Conservation (phyloP, 306 rosid genomes). For the Trifolium fragiferum region DNA sequence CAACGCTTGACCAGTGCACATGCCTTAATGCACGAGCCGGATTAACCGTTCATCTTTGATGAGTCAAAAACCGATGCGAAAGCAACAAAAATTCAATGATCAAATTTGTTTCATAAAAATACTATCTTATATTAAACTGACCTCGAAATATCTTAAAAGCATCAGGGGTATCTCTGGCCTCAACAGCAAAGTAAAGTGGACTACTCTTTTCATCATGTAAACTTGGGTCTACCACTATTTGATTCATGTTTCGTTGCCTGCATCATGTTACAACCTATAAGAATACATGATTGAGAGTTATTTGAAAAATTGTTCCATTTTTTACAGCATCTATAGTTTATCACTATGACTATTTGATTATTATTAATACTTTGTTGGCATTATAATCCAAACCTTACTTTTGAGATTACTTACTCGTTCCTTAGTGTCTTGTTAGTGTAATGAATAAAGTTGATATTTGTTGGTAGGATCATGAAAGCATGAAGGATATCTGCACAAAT, state of each 20-base stretch:
- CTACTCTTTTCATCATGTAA: constrained; percentile 50
- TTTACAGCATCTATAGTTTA: constrained; percentile 5
- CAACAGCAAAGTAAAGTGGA: constrained; percentile 68
- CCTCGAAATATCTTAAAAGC: constrained; percentile 67
- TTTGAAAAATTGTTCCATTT: constrained; percentile 2
- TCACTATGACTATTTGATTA: constrained; percentile 1
- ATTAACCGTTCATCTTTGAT: too few relatives aligned
- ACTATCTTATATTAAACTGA: constrained; percentile 22
- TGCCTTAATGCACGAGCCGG: too few relatives aligned
- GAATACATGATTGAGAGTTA: constrained; percentile 26
- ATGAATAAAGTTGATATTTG: constrained; percentile 66
- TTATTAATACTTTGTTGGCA: neutral
- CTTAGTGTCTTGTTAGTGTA: constrained; percentile 60
- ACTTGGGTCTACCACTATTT: constrained; percentile 70
- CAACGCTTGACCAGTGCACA: too few relatives aligned
- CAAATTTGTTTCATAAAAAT: neutral
- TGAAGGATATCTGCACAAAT: constrained; percentile 68
- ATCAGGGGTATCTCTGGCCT: constrained; percentile 63
- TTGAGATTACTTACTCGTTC: constrained; percentile 58
- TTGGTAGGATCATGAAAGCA: constrained; percentile 65
- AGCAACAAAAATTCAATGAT: neutral
- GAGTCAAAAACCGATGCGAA: too few relatives aligned
- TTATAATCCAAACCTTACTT: constrained; percentile 23
- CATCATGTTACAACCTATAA: constrained; percentile 21
- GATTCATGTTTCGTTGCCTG: constrained; percentile 57